phyloP scores from a whole-genome alignment of 495 filamentous ascomycete genomes.

The Lophiostoma macrostomum region DNA sequence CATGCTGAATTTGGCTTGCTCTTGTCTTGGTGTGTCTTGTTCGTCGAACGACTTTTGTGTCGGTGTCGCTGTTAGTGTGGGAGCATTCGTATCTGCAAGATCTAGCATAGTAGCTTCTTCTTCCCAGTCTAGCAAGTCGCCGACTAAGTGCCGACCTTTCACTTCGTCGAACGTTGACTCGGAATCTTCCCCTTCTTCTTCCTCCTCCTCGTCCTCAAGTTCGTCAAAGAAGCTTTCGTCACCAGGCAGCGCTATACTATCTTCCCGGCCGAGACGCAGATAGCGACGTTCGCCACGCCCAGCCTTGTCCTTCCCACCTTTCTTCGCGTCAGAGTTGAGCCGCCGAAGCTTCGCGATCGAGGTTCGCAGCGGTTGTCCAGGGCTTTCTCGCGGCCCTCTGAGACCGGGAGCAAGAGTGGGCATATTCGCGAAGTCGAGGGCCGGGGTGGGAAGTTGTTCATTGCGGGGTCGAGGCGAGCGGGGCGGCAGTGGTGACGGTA shows the following conservation, averaged over 20 bases:
- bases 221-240: slow-evolving; percentile 28
- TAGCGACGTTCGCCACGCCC: slow-evolving; percentile 35
- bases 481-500: slow-evolving; percentile 1
- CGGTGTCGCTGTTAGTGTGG: too few species aligned
- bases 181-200: slow-evolving; percentile 1
- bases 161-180: slow-evolving; percentile 4
- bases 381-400: slow-evolving; percentile 29
- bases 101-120: slow-evolving; percentile 25
- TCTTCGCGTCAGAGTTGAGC: slow-evolving; percentile 39
- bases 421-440: slow-evolving; percentile 15
- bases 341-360: slow-evolving; percentile 35
- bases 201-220: background rate
- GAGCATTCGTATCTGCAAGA: too few species aligned
- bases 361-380: slow-evolving; percentile 31
- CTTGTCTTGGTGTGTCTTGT: background rate
- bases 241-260: slow-evolving; percentile 34
- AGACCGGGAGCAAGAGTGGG: slow-evolving; percentile 20
- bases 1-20: background rate
- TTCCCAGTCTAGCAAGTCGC: slow-evolving; percentile 20
- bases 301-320: slow-evolving; percentile 20
- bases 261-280: slow-evolving; percentile 35
- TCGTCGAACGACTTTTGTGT: too few species aligned
- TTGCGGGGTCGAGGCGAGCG: slow-evolving; percentile 15
- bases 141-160: slow-evolving; percentile 1
- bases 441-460: slow-evolving; percentile 4